Evolutionary conservation across 176 grass and related monocot genomes (phyloP), one percentile per base, ranked within the genome.

Genomic region (Triticum monococcum): DNA sequence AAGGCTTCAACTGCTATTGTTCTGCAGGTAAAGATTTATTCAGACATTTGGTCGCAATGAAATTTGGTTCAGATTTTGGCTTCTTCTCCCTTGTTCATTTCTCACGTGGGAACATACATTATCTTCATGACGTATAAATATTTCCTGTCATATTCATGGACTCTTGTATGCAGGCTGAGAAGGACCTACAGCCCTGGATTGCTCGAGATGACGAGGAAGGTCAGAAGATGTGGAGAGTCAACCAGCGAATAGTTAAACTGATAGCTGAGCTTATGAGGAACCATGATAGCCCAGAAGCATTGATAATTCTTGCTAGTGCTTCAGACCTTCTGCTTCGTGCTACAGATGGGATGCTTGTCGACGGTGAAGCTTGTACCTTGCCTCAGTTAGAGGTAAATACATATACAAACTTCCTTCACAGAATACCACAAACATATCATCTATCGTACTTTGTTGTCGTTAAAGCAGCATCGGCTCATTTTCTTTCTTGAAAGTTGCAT

Each of bases 221-320:
- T 65, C 97, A 97, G 81, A 94, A 89, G 87, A 93, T 94, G 94
- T 99, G 94, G 97, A 89, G 97, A 90, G 91, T 97, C 80, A 99
- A 99, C 83, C 97, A 99, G 61, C 78, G 94, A 81, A 99, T 99
- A 70, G 92, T 96, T 14, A 99, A 99, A 83, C 87, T 99, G 76
- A 90, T 99, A 73, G 97, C 93, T 26, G 97, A 99, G 83, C 94
- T 99, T 86, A 92, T 99, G 94, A 96, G 97, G 74, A 99, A 97
- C 62, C 94, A 94, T 17, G 97, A 99, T 48, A 96, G 87, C 76
- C 97, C 97, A 84, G 97, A 99, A 89, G 81, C 80, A 41, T 74
- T 99, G 56, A 87, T 97, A 45, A 99, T 99, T 87, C 90, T 99
- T 36, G 94, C 94, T 59, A 91, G 94, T 74, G 91, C 94, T 82